These are phyloP conservation scores for Malbranchea cinnamomea DNA, from an alignment of 2,329 filamentous ascomycete genomes.

Conservation along the genomic window DNA sequence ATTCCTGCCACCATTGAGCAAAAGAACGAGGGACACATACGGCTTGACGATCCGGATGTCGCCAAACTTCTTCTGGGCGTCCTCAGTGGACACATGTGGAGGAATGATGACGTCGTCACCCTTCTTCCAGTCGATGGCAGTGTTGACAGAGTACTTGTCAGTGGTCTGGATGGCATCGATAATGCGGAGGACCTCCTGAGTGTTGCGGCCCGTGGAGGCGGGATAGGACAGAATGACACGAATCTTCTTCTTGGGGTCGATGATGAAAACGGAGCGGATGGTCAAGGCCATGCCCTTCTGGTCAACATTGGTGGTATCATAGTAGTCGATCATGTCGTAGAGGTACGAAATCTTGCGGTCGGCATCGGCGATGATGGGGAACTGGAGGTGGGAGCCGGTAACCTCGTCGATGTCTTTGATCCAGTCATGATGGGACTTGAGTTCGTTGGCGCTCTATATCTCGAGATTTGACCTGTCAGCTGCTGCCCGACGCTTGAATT, in stretches of 20 bases:
- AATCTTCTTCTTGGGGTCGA: slow-evolving; percentile 88
- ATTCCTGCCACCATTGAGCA: background rate
- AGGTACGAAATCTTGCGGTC: slow-evolving; percentile 59
- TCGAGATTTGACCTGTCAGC: slow-evolving; percentile 4
- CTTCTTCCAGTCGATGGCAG: slow-evolving; percentile 78
- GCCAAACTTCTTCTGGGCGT: slow-evolving; percentile 79
- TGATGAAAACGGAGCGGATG: slow-evolving; percentile 88
- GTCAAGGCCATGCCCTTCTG: slow-evolving; percentile 74
- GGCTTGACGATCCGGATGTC: slow-evolving; percentile 49
- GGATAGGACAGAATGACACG: slow-evolving; percentile 86
- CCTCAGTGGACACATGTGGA: slow-evolving; percentile 64
- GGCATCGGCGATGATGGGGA: slow-evolving; percentile 74
- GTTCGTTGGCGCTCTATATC: slow-evolving; percentile 61
- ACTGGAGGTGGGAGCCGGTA: slow-evolving; percentile 51
- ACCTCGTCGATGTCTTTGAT: slow-evolving; percentile 80
- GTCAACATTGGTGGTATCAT: slow-evolving; percentile 69
- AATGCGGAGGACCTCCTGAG: slow-evolving; percentile 62
- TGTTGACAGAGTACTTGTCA: slow-evolving; percentile 77
- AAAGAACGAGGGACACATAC: slow-evolving; percentile 18
- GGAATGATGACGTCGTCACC: slow-evolving; percentile 90
- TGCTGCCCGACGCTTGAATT: background rate
- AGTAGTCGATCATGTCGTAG: slow-evolving; percentile 75
- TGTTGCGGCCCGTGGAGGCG: slow-evolving; percentile 75
- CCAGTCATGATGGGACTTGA: slow-evolving; percentile 74
- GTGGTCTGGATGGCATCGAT: slow-evolving; percentile 67